phyloP scores from a whole-genome alignment of 805 yeast genomes.

The Scheffersomyces stipitis region DNA sequence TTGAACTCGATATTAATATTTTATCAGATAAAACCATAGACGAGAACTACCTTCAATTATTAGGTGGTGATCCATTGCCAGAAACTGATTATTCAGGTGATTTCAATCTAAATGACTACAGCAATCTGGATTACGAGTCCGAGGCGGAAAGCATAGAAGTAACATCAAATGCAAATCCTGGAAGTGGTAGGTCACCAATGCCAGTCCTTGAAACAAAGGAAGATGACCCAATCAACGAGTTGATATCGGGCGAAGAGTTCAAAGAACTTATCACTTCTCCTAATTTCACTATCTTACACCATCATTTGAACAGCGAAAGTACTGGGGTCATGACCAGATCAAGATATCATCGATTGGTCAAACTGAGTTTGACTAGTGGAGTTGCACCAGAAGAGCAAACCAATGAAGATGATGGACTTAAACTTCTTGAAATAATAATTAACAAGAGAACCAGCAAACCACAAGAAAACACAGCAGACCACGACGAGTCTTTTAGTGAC shows the following conservation, averaged over 20 bases:
- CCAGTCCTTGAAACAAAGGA: background rate
- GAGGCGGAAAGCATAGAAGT: conserved; percentile 3
- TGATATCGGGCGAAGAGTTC: conserved; percentile 24
- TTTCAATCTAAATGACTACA: conserved; percentile 24
- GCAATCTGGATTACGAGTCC: conserved; percentile 7
- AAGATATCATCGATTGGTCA: conserved; percentile 13
- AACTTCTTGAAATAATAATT: conserved; percentile 22
- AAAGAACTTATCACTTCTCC: conserved; percentile 21
- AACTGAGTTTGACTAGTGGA: background rate
- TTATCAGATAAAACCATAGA: conserved; percentile 16
- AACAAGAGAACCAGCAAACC: conserved; percentile 12
- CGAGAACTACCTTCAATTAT: conserved; percentile 21
- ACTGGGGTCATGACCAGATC: conserved; percentile 36
- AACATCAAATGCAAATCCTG: background rate
- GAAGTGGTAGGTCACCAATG: background rate
- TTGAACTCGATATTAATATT: conserved; percentile 13
- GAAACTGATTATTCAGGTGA: conserved; percentile 40
- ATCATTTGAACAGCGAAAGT: conserved; percentile 23
- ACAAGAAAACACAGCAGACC: conserved; percentile 9
- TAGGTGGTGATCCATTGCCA: conserved; percentile 27
- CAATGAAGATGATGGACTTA: conserved; percentile 14
- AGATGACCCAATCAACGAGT: conserved; percentile 16
- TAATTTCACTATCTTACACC: conserved; percentile 20
- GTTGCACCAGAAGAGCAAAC: background rate
- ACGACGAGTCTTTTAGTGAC: conserved; percentile 28